Conservation (phyloP, 192 early-diverging fungal species). For the Backusella tarrabulga region DNA sequence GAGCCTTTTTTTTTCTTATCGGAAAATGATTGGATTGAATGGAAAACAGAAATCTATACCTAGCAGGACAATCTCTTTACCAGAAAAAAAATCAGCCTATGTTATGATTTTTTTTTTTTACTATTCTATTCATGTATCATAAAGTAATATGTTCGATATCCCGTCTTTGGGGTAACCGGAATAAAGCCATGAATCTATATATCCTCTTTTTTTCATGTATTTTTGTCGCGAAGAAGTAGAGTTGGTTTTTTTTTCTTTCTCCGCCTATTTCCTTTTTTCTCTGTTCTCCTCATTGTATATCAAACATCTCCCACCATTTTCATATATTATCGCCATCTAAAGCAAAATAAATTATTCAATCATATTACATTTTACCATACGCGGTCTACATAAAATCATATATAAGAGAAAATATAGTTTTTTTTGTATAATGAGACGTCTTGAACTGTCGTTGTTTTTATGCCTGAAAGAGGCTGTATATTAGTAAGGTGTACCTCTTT, state of each 20-base stretch:
- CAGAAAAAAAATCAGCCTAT: not conserved
- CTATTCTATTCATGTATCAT: not conserved
- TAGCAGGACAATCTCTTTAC: not conserved
- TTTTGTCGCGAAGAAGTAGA: not conserved
- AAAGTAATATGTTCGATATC: not conserved
- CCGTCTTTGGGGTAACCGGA: not conserved
- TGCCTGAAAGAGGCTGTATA: too few species aligned
- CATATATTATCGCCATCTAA: not conserved
- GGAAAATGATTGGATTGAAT: not conserved
- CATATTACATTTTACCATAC: not conserved
- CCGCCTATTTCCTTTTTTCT: not conserved
- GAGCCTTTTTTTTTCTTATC: not conserved
- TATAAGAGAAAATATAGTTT: too few species aligned
- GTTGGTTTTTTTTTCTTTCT: not conserved
- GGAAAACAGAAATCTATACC: not conserved
- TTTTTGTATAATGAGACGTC: too few species aligned
- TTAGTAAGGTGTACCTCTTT: too few species aligned
- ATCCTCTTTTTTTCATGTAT: not conserved
- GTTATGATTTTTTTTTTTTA: not conserved
- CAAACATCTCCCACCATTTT: not conserved
- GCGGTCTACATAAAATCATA: too few species aligned
- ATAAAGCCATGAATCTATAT: not conserved
- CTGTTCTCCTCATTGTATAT: not conserved
- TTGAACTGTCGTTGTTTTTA: too few species aligned
- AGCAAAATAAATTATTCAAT: not conserved